These are phyloP conservation scores for Venturia carpophila DNA, from an alignment of 2,329 filamentous ascomycete species.

Conservation along the genomic window DNA sequence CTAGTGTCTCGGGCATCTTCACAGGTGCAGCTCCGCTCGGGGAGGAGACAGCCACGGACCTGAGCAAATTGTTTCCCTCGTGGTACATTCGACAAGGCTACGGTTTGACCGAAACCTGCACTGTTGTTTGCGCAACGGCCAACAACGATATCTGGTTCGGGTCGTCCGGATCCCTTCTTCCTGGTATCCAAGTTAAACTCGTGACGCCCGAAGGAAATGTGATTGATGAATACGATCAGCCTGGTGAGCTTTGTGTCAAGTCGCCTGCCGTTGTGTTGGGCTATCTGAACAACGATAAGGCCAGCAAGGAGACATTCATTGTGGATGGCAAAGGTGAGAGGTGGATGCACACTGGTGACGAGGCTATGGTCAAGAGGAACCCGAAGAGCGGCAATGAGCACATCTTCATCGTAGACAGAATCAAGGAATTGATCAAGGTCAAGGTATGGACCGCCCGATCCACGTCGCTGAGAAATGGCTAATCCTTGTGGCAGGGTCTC, in stretches of 20 bases:
- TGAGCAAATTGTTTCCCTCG: slow-evolving; percentile 53
- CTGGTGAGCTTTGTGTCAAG: slow-evolving; percentile 74
- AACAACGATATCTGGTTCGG: slow-evolving; percentile 61
- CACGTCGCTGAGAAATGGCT: not conserved
- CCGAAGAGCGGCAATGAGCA: slow-evolving; percentile 63
- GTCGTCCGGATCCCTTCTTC: slow-evolving; percentile 62
- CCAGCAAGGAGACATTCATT: slow-evolving; percentile 72
- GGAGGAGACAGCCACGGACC: slow-evolving; percentile 59
- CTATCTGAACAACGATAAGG: slow-evolving; percentile 79
- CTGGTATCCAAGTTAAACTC: slow-evolving; percentile 57
- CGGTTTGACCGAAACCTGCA: slow-evolving; percentile 70
- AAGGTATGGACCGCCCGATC: slow-evolving; percentile 45
- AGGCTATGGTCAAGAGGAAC: slow-evolving; percentile 60
- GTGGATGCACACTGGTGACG: slow-evolving; percentile 81
- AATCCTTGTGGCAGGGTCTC: slow-evolving; percentile 48
- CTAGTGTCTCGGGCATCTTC: slow-evolving; percentile 56
- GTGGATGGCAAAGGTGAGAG: slow-evolving; percentile 51
- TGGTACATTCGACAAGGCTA: slow-evolving; percentile 67
- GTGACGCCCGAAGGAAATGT: slow-evolving; percentile 61
- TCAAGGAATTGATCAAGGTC: slow-evolving; percentile 71
- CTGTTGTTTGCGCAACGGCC: slow-evolving; percentile 56
- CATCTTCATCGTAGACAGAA: slow-evolving; percentile 74
- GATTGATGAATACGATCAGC: slow-evolving; percentile 61
- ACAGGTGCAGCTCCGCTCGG: slow-evolving; percentile 74
- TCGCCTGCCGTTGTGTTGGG: slow-evolving; percentile 70